Conservation (phyloP, 805 yeast genomes). For the Myxozyma vanderwaltii region DNA sequence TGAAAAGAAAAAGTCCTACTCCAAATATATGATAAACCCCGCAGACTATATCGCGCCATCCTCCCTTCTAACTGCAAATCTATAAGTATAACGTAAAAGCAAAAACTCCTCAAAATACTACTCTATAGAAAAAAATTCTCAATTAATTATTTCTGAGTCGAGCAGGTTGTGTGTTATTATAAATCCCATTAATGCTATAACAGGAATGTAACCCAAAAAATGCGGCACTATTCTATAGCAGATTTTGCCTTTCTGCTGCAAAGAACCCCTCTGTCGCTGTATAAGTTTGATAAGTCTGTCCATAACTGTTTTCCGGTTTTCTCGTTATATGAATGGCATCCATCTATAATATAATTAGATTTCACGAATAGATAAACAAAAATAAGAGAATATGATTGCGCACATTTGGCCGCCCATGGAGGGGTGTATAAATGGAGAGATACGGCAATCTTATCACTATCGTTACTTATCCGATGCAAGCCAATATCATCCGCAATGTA, state of each 20-base stretch:
- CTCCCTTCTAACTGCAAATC: too few species aligned
- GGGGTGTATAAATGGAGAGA: conserved; percentile 76
- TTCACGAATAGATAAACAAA: conserved; percentile 17
- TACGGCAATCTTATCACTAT: conserved; percentile 51
- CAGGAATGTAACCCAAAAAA: too few species aligned
- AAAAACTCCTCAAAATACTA: too few species aligned
- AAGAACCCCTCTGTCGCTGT: conserved; percentile 59
- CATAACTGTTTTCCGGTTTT: conserved; percentile 45
- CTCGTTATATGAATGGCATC: conserved; percentile 50
- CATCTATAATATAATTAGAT: conserved; percentile 30
- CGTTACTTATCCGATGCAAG: conserved; percentile 63
- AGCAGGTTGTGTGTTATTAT: too few species aligned
- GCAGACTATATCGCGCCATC: too few species aligned
- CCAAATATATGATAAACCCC: too few species aligned
- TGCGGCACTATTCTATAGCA: conserved; percentile 8
- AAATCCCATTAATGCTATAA: too few species aligned
- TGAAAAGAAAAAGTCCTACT: not conserved
- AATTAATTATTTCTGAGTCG: too few species aligned
- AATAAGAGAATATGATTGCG: conserved; percentile 47
- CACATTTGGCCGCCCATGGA: conserved; percentile 67
- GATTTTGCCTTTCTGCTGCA: conserved; percentile 7
- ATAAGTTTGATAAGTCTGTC: conserved; percentile 54
- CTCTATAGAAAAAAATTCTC: too few species aligned
- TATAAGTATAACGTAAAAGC: too few species aligned
- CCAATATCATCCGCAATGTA: conserved; percentile 70